Evolutionary conservation across 2,329 filamentous ascomycete species (phyloP).

Genomic region (Teratosphaeria gauchensis): DNA sequence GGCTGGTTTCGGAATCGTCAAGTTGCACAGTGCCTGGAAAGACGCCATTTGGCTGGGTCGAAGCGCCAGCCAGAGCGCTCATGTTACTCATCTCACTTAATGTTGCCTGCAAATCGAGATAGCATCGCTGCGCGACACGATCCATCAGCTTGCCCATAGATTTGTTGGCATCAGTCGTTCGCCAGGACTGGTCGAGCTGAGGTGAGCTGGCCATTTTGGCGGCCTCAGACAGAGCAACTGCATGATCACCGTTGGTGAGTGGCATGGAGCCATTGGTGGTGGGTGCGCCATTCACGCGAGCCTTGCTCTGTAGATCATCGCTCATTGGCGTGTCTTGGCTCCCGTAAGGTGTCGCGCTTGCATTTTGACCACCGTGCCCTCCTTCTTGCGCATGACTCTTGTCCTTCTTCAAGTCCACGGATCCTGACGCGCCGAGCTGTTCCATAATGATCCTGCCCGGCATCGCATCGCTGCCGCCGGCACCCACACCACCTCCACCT

Average conservation of each 20-base stretch:
- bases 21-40: constrained; percentile 3
- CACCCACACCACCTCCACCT: constrained; percentile 8
- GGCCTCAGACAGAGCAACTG: not conserved
- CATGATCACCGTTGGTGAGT: constrained; percentile 10
- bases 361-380: not conserved
- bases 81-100: constrained; percentile 55
- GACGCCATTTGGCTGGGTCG: constrained; percentile 39
- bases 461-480: constrained; percentile 27
- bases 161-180: constrained; percentile 63
- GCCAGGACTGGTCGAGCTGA: constrained; percentile 46
- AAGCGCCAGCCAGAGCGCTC: constrained; percentile 44
- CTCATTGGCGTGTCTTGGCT: constrained; percentile 7
- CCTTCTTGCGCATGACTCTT: constrained; percentile 17
- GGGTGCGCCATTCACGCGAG: constrained; percentile 5
- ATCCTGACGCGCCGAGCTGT: constrained; percentile 31
- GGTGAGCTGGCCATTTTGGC: constrained; percentile 29
- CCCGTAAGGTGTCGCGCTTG: constrained; percentile 11
- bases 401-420: constrained; percentile 25
- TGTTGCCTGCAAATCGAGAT: constrained; percentile 64
- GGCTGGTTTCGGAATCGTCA: constrained; percentile 54
- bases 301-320: constrained; percentile 2
- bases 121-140: constrained; percentile 72
- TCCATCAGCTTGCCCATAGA: constrained; percentile 65
- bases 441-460: constrained; percentile 42
- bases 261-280: constrained; percentile 5